phyloP scores from a whole-genome alignment of 345 rosid genomes.

The Hevea brasiliensis region DNA sequence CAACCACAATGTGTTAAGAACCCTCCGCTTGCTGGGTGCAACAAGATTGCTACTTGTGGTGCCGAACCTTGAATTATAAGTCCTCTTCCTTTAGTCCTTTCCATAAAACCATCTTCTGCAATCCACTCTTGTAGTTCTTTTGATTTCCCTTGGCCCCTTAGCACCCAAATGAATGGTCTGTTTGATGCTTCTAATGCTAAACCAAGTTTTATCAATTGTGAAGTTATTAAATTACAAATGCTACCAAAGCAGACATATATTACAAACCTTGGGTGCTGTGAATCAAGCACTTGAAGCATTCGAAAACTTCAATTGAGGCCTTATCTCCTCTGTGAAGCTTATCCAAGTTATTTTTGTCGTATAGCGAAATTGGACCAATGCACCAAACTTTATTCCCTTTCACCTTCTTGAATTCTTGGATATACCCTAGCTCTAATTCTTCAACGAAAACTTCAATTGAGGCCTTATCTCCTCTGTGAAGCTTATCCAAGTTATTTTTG shows the following conservation, averaged over 20 bases:
- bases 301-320: background rate
- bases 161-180: conserved; percentile 19
- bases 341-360: conserved; percentile 12
- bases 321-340: background rate
- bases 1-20: conserved; percentile 2
- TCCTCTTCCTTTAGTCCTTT: conserved; percentile 14
- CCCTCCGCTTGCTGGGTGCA: conserved; percentile 18
- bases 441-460: background rate
- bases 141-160: conserved; percentile 6
- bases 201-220: conserved; percentile 15
- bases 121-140: conserved; percentile 5
- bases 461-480: background rate
- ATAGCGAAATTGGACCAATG: conserved; percentile 21
- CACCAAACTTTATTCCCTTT: conserved; percentile 13
- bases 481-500: conserved; percentile 8
- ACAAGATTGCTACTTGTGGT: conserved; percentile 12
- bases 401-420: background rate
- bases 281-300: background rate
- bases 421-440: background rate
- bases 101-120: conserved; percentile 6
- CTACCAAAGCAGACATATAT: conserved; percentile 21
- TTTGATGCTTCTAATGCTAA: conserved; percentile 17
- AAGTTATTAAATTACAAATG: conserved; percentile 8
- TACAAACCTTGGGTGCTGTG: background rate
- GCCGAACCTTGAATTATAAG: conserved; percentile 18